Evolutionary conservation across 139 green algal genomes (phyloP).

Genomic region (Chara braunii): DNA sequence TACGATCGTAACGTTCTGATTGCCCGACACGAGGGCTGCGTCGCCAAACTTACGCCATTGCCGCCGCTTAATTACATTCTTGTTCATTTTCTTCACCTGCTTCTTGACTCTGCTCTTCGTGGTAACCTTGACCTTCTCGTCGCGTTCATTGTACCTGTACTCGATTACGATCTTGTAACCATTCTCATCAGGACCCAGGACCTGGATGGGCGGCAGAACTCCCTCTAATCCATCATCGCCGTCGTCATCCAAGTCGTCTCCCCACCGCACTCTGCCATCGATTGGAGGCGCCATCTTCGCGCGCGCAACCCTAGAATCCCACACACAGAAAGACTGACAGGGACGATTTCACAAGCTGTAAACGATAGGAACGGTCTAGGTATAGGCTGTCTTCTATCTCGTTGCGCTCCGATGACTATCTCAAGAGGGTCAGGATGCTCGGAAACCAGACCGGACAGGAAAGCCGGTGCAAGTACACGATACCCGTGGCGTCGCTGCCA

Average conservation of each 20-base stretch:
- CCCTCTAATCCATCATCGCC: background rate
- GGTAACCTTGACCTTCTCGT: constrained; percentile 81
- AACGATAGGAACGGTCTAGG: no score
- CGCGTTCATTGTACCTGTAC: constrained; percentile 78
- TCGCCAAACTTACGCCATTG: constrained; percentile 82
- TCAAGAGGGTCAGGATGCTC: no score
- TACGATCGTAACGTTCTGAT: constrained; percentile 55
- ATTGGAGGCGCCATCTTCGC: no score
- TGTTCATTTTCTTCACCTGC: constrained; percentile 81
- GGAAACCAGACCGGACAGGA: no score
- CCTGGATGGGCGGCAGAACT: background rate
- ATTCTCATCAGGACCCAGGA: constrained; percentile 74
- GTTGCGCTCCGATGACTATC: no score
- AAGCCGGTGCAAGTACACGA: no score
- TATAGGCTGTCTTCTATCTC: no score
- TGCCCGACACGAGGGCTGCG: constrained; percentile 37
- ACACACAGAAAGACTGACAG: no score
- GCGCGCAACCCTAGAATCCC: no score
- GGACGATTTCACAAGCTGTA: no score
- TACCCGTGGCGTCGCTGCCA: no score
- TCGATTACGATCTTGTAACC: constrained; percentile 82
- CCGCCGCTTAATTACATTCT: constrained; percentile 50
- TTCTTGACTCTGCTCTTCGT: constrained; percentile 59
- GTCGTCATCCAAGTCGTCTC: constrained; percentile 1
- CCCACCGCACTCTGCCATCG: background rate